Percentiles rank a stretch among this genome's conserved stretches.
phyloP scores from a whole-genome alignment of 176 grass and related monocot species.

The Aegilops sharonensis region DNA sequence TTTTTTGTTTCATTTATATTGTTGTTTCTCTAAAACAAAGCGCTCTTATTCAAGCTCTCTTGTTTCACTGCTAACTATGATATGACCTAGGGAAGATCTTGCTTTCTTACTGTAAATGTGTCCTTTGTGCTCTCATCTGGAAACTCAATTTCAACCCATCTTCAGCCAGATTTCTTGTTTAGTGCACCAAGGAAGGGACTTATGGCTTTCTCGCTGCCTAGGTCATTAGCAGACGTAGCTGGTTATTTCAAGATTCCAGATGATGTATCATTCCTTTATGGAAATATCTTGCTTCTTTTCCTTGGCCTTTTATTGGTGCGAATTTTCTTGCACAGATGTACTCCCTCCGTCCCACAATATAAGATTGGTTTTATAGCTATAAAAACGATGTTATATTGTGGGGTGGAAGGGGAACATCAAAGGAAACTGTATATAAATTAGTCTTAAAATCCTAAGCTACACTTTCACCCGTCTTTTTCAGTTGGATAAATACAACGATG shows the following conservation, averaged over 20 bases:
- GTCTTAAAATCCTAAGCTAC: constrained; percentile 1
- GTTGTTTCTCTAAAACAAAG: neutral
- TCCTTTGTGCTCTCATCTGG: neutral
- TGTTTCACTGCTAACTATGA: neutral
- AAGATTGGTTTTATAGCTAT: no score
- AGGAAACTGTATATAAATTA: neutral
- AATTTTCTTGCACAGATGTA: no score
- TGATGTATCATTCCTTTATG: constrained; percentile 9
- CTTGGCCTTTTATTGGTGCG: no score
- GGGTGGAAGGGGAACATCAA: neutral
- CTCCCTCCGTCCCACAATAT: no score
- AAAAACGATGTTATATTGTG: no score
- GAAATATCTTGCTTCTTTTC: neutral
- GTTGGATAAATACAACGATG: constrained; percentile 97
- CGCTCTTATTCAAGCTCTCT: neutral
- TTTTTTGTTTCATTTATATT: no score
- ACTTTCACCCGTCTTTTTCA: constrained; percentile 29
- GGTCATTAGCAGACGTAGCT: constrained; percentile 79
- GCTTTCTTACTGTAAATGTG: neutral
- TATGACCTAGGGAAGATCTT: constrained; percentile 5
- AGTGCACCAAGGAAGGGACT: constrained; percentile 90
- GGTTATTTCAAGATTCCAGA: constrained; percentile 86
- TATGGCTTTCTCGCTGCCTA: constrained; percentile 85
- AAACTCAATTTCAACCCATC: constrained; percentile 40
- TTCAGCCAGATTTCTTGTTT: constrained; percentile 99